Conservation (phyloP, 176 grass and related monocot genomes). For the Bromus sterilis region DNA sequence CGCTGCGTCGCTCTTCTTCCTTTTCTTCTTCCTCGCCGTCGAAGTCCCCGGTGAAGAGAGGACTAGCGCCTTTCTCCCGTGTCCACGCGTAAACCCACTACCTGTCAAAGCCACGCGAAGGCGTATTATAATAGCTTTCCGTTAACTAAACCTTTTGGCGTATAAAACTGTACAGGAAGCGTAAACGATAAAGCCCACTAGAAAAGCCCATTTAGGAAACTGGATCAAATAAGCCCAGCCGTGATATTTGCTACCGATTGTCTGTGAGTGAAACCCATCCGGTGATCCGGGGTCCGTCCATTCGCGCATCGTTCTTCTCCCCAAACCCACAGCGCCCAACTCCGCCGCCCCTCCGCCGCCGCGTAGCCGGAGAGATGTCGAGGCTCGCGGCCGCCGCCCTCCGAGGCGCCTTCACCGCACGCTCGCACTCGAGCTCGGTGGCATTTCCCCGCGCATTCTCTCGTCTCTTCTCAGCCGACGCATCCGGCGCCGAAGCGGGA, state of each 20-base stretch:
- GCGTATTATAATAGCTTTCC: fast-evolving
- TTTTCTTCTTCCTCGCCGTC: background rate
- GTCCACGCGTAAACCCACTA: background rate
- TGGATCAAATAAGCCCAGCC: background rate
- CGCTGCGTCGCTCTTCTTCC: background rate
- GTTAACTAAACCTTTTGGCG: background rate
- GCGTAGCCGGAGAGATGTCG: constrained; percentile 33
- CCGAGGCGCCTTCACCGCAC: background rate
- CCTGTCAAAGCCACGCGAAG: background rate
- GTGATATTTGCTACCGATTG: background rate
- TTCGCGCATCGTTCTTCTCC: background rate
- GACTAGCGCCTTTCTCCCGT: background rate
- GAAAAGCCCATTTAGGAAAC: background rate
- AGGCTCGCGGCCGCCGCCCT: constrained; percentile 29
- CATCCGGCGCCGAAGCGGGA: constrained; percentile 21
- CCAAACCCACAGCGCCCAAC: background rate
- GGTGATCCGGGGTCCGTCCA: background rate
- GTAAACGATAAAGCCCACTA: background rate
- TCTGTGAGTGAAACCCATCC: constrained; percentile 10
- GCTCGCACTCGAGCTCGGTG: background rate
- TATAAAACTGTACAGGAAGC: background rate
- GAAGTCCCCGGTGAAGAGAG: background rate
- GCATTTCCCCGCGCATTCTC: background rate
- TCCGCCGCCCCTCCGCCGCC: constrained; percentile 15
- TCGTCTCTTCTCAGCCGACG: constrained; percentile 29